Base-by-base conservation (phyloP, 2,329 filamentous ascomycete genomes). In the Ascochyta viciae-villosae region DNA sequence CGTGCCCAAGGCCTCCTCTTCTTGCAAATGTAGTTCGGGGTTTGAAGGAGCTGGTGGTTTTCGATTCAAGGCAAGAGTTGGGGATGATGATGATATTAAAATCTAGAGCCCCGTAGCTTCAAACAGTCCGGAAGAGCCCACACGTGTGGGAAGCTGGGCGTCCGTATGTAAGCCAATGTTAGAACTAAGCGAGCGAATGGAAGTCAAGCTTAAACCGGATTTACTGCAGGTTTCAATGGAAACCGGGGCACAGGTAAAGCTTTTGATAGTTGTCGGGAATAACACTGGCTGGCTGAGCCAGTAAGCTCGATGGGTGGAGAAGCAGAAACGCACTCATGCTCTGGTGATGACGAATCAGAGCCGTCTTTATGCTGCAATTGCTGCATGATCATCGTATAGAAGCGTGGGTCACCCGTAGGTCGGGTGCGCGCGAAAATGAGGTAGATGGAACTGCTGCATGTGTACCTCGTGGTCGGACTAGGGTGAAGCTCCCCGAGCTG, bases 261-360 rank as follows among this genome's bases (percentile, higher is more conserved):
- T n/a, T 35, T 24, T 31, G 37, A 43, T 34, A 23, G n/a, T 54
- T 34, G 37, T 37, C 55, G 55, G 55, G 42, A 58, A 58, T 58
- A 58, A 47, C 22, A 57, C 45, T 41, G 22, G 42, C 27, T 52
- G 19, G 24, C 22, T 45, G 49, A n/a, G 23, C 29, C 15, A 13
- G 19, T 24, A 15, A 42, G 40, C 24, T 45, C 13, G 27, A 22
- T n/a, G 27, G n/a, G 7, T 39, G 33, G 26, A 34, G 29, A 22
- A 29, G 53, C 33, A 47, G 24, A 26, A 16, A 34, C 9, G 10
- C 13, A 1, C 6, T 46, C 15, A 38, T 33, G 24, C 19, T n/a
- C 33, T 9, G 9, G 19, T 24, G 12, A 4, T 24, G 31, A 22
- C 46, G 23, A 38, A 38, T 35, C 35, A 27, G 23, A 43, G 24